phyloP scores from a whole-genome alignment of 73 alveolate species.

The Paramecium bursaria region DNA sequence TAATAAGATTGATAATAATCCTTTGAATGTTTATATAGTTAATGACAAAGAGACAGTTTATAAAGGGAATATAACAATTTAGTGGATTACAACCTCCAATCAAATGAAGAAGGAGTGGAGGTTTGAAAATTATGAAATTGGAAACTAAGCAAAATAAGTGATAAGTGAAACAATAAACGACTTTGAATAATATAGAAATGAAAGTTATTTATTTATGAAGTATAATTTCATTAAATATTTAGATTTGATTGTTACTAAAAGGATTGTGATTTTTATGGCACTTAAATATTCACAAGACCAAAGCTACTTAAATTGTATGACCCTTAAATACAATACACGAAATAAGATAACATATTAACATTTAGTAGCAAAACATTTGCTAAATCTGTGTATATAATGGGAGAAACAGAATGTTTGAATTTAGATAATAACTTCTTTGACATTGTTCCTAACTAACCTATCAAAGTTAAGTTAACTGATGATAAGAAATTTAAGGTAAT shows the following conservation, averaged over 20 bases:
- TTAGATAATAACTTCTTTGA: constrained; percentile 33
- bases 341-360: neutral
- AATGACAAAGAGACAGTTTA: neutral
- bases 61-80: constrained; percentile 16
- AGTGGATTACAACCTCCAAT: too few relatives aligned
- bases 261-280: constrained; percentile 26
- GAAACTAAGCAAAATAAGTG: neutral
- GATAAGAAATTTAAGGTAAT: neutral
- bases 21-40: neutral
- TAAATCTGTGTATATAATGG: constrained; percentile 21
- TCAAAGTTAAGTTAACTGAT: neutral
- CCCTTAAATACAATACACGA: constrained; percentile 9
- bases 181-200: neutral
- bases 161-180: neutral
- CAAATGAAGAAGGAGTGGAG: too few relatives aligned
- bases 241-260: constrained; percentile 24
- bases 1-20: neutral
- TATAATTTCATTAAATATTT: neutral
- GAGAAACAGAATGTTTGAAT: constrained; percentile 10
- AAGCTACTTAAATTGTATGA: neutral
- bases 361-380: constrained; percentile 18
- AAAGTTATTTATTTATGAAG: constrained; percentile 23
- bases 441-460: constrained; percentile 12
- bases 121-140: neutral
- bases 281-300: constrained; percentile 30